Base-by-base conservation (phyloP, 139 green algal genomes). In the Volvox reticuliferus region DNA sequence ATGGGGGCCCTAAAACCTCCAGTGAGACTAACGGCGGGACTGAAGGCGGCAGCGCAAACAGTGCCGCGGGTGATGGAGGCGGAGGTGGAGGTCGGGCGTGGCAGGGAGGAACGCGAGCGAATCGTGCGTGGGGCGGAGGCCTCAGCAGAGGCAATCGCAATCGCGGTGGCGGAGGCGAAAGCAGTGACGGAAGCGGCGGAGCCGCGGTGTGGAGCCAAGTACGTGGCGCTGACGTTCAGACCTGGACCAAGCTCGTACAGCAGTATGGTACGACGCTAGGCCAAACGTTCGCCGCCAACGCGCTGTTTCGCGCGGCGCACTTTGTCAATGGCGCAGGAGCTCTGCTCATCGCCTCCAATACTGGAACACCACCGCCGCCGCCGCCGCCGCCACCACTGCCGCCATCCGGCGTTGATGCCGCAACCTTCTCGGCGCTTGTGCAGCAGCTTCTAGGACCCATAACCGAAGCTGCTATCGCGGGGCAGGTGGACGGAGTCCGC, bases 261-360 rank as follows among this genome's bases (percentile, higher is more conserved):
- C 37, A 75, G 69, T 82, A 89, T 71, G 69, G 69, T 30, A 35
- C 3, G 30, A 26, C 2, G 14, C 37, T 33, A 28, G 71, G 26
- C 44, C 17, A 35, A 1, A 3, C 12, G 17, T 90, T 90, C 36
- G 86, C 73, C 0, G 86, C 71, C 0, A 76, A 90, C 32, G 86
- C 73, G 20, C 86, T 90, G n/a, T 90, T 90, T 75, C 86, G 86
- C 2, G 86, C 86, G 20, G 86, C 86, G 0, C 86, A 90, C 73
- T 83, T 90, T 28, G 50, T 90, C 2, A 32, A 82, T 30, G 44
- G n/a, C 68, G 2, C 30, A 17, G 84, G 84, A 6, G 62, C 16
- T 1, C 33, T 88, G 32, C 22, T 78, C 16, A 36, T 3, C 81
- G 22, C 28, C 32, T 44, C 28, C 79, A 73, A 55, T 55, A 36